Evolutionary conservation across 371 early-diverging fungal genomes (phyloP).

Genomic region (Gilbertella persicaria): DNA sequence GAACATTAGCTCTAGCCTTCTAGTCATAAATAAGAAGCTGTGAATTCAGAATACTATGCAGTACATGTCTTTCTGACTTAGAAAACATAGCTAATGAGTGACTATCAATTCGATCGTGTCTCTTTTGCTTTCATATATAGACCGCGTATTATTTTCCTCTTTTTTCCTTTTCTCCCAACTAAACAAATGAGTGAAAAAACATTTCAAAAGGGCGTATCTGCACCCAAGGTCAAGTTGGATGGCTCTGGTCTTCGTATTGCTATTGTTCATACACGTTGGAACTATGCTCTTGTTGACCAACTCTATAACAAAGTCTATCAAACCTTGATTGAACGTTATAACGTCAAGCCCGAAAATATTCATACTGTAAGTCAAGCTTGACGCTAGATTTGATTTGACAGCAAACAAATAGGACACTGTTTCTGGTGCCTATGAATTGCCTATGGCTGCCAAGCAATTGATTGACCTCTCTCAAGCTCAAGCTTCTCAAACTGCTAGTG

Average conservation of each 20-base stretch:
- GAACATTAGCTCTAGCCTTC: not conserved
- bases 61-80: too few species aligned
- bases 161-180: conserved; percentile 3
- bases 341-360: conserved; percentile 76
- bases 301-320: conserved; percentile 76
- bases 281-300: conserved; percentile 76
- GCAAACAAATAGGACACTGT: conserved; percentile 60
- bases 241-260: conserved; percentile 75
- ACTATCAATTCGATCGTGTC: too few species aligned
- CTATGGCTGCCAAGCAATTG: conserved; percentile 84
- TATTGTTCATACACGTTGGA: conserved; percentile 96
- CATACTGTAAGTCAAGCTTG: conserved; percentile 43
- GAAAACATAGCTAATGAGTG: too few species aligned
- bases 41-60: too few species aligned
- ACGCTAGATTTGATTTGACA: not conserved
- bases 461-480: conserved; percentile 66
- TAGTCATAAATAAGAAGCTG: not conserved
- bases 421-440: conserved; percentile 94
- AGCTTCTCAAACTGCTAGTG: conserved; percentile 56
- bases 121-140: too few species aligned
- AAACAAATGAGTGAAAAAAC: conserved; percentile 39
- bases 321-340: conserved; percentile 63
- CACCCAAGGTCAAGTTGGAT: conserved; percentile 56
- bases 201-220: conserved; percentile 75
- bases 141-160: conserved; percentile 10